Conservation (phyloP, 129 eudicot species). For the Pittosporum tobira region DNA sequence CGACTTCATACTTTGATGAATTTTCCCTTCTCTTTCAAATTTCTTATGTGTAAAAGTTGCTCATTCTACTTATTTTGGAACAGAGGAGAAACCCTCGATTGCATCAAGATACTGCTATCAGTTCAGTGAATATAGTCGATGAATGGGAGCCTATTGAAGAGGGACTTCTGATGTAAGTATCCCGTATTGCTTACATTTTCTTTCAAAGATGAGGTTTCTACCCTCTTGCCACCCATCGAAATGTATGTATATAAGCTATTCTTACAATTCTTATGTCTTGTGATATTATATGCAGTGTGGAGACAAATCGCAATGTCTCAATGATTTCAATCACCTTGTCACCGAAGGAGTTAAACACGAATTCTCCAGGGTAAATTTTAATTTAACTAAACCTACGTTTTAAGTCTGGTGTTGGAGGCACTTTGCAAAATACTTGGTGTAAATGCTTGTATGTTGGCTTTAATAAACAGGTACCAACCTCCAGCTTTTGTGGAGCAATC, state of each 20-base stretch:
- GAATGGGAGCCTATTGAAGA: constrained; percentile 41
- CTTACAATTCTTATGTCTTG: neutral
- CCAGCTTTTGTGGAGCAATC: constrained; percentile 12
- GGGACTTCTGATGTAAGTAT: constrained; percentile 30
- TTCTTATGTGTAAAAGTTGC: neutral
- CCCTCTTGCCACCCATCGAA: too few relatives aligned
- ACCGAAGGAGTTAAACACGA: constrained; percentile 24
- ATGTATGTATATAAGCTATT: too few relatives aligned
- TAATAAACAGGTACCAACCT: constrained; percentile 19
- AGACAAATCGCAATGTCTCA: constrained; percentile 34
- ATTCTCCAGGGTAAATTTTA: constrained; percentile 31
- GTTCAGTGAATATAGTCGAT: constrained; percentile 31
- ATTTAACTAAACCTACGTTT: neutral
- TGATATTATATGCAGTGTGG: constrained; percentile 20
- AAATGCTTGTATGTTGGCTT: neutral
- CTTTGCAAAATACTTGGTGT: neutral
- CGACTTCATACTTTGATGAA: too few relatives aligned
- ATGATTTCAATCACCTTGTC: constrained; percentile 30
- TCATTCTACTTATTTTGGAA: neutral
- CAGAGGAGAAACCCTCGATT: constrained; percentile 31
- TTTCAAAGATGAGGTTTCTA: too few relatives aligned
- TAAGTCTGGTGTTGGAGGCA: neutral
- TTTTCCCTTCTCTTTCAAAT: neutral
- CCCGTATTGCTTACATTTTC: neutral
- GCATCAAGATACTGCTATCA: constrained; percentile 26